Percentiles rank a stretch among this genome's conserved stretches.
These are phyloP conservation scores for Lentinus polychrous DNA, from an alignment of 1,284 basidiomycete species.

Conservation along the genomic window DNA sequence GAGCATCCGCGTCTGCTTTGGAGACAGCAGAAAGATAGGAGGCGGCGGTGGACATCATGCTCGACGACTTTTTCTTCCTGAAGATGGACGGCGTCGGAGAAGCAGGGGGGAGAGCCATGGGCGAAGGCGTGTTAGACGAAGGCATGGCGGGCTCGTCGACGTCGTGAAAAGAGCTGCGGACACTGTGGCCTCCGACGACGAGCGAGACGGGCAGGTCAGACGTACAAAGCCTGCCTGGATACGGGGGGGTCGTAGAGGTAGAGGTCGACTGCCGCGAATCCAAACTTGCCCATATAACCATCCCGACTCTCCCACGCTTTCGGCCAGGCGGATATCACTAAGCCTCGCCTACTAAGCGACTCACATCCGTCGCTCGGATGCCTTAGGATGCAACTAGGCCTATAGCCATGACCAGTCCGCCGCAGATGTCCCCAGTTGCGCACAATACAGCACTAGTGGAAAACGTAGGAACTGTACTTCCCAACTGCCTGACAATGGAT, in stretches of 20 bases:
- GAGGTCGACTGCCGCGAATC: neutral
- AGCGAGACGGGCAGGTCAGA: neutral
- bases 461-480: no score
- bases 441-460: no score
- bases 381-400: no score
- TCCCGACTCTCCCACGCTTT: neutral
- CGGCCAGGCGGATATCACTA: no score
- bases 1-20: constrained; percentile 60
- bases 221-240: neutral
- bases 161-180: constrained; percentile 9
- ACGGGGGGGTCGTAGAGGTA: no score
- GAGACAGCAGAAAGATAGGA: constrained; percentile 69
- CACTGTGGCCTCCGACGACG: neutral
- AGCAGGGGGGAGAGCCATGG: constrained; percentile 40
- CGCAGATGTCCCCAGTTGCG: no score
- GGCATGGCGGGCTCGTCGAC: constrained; percentile 9
- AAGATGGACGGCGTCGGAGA: constrained; percentile 51
- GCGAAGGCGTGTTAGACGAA: constrained; percentile 37
- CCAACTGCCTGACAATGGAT: no score
- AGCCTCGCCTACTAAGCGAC: no score
- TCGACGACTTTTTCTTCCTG: constrained; percentile 45
- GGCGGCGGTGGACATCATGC: constrained; percentile 52
- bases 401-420: no score
- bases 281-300: neutral
- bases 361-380: no score